phyloP scores from a whole-genome alignment of 495 filamentous ascomycete species.

The Penicillium roqueforti region DNA sequence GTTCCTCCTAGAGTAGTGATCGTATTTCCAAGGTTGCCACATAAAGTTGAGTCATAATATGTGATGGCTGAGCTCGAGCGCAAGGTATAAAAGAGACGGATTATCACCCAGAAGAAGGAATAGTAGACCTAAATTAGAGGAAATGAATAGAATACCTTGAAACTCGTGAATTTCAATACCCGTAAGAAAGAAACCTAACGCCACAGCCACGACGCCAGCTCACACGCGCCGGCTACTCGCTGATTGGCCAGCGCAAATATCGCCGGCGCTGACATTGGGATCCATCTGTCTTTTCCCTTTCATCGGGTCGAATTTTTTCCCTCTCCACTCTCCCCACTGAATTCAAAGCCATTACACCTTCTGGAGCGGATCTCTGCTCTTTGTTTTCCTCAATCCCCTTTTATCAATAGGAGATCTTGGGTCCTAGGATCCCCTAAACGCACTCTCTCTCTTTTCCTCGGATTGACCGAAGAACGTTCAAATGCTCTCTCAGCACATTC shows the following conservation, averaged over 20 bases:
- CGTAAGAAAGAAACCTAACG: constrained; percentile 10
- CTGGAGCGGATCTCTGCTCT: constrained; percentile 8
- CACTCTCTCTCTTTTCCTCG: constrained; percentile 15
- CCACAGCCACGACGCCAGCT: constrained; percentile 17
- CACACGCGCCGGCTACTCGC: constrained; percentile 11
- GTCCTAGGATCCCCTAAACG: constrained; percentile 9
- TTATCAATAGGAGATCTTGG: constrained; percentile 10
- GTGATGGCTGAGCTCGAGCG: neutral
- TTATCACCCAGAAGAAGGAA: neutral
- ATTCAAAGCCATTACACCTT: constrained; percentile 10
- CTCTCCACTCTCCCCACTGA: constrained; percentile 20
- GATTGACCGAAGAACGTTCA: constrained; percentile 41
- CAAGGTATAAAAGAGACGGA: neutral
- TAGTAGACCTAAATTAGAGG: neutral
- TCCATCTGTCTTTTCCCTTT: constrained; percentile 15
- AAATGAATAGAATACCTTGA: constrained; percentile 9
- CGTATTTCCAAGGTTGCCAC: neutral
- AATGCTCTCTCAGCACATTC: constrained; percentile 45
- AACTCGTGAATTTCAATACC: constrained; percentile 13
- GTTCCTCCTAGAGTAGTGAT: neutral
- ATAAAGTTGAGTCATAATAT: neutral
- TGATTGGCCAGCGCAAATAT: constrained; percentile 13
- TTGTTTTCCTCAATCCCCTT: constrained; percentile 1
- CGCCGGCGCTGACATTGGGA: constrained; percentile 2
- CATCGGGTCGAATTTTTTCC: constrained; percentile 22